Base-by-base conservation (phyloP, 2,329 filamentous ascomycete genomes). In the Teratosphaeria destructans region DNA sequence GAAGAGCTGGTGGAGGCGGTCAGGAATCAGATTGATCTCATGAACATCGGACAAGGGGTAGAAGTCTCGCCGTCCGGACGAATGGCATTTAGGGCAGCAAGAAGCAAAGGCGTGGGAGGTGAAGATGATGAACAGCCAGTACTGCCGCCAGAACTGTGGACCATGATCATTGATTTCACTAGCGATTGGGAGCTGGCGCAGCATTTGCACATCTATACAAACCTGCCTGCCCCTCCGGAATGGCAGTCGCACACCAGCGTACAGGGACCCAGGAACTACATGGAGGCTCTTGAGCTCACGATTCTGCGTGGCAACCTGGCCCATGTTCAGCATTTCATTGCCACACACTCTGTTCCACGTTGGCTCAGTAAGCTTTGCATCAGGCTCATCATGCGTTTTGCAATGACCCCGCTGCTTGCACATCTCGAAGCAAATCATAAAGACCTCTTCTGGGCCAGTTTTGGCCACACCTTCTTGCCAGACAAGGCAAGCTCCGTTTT, bases 161-260 rank as follows among this genome's bases (percentile, higher is more conserved):
- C 87, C 35, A 87, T 93, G 60, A 88, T 97, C 55, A 84, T 96
- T 52, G 89, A 95, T 64, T 85, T 87, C 63, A 84, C 91, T 0
- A 85, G 85, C 52, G 93, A 97, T 72, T 97, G 93, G 93, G 93
- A 96, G 74, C 79, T 95, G 23, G 88, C 93, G 10, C 86, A 86
- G 64, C 87, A 89, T 0, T 78, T 96, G 5, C 86, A 88, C 59
- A 83, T 96, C 53, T 93, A 88, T 69, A 90, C 90, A 1, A 90
- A 83, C 59, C 77, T 96, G 5, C 81, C 84, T 1, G 83, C 86
- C 62, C 91, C 93, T 0, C 73, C 78, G 39, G 84, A 89, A 65
- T 95, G 91, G 90, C 80, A 82, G 63, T 76, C 77, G 57, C 83
- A 87, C 34, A 80, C 82, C 47, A 79, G 82, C 11, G 78, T 81